These are phyloP conservation scores for Hevea brasiliensis DNA, from an alignment of 345 rosid species.

Conservation along the genomic window DNA sequence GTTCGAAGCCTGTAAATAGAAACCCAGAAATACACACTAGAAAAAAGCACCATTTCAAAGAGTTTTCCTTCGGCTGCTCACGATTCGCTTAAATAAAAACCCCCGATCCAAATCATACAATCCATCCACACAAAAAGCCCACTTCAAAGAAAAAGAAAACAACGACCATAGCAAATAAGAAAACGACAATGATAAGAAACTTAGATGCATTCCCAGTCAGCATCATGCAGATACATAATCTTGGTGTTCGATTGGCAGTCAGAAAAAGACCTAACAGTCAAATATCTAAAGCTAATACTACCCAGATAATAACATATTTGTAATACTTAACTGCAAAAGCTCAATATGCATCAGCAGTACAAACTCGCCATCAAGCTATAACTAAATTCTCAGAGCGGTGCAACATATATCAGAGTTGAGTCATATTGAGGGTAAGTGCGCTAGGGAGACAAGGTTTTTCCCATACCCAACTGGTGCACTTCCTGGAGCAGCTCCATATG, in stretches of 20 bases:
- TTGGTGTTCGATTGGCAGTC: neutral
- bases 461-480: slow-evolving; percentile 48
- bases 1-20: no score
- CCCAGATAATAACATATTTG: neutral
- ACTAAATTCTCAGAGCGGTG: slow-evolving; percentile 32
- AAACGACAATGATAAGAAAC: neutral
- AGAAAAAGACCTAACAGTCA: neutral
- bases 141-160: neutral
- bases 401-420: slow-evolving; percentile 51
- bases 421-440: slow-evolving; percentile 58
- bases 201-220: neutral
- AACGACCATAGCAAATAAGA: no score
- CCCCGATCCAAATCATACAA: no score
- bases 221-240: neutral
- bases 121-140: no score
- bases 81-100: no score
- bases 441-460: slow-evolving; percentile 46
- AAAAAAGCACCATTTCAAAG: no score
- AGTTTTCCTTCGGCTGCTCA: no score
- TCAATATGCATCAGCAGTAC: neutral
- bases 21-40: no score
- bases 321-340: neutral
- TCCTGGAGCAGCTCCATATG: slow-evolving; percentile 58
- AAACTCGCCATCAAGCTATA: slow-evolving; percentile 3
- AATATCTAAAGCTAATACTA: slow-evolving; percentile 4